These are phyloP conservation scores for Globisporangium uncinulatum DNA, from an alignment of 352 stramenopile species.

Conservation along the genomic window DNA sequence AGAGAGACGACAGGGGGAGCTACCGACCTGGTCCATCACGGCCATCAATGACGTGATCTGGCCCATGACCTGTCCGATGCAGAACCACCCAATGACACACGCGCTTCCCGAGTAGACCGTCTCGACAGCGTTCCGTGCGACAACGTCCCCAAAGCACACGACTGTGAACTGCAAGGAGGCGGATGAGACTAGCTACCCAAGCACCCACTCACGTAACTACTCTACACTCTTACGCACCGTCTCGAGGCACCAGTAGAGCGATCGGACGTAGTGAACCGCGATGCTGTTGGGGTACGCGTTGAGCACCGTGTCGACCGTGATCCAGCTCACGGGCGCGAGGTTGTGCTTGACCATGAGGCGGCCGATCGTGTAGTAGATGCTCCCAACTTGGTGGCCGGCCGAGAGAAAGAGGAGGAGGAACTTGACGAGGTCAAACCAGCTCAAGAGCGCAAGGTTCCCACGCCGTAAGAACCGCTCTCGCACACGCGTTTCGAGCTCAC, in stretches of 20 bases:
- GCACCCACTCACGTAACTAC: too few relatives aligned
- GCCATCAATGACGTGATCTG: constrained; percentile 21
- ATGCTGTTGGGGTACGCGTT: constrained; percentile 11
- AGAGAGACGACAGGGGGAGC: too few relatives aligned
- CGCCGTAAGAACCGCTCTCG: constrained; percentile 8
- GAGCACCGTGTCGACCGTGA: constrained; percentile 14
- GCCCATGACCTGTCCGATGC: constrained; percentile 22
- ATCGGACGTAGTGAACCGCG: constrained; percentile 16
- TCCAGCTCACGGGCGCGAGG: constrained; percentile 15
- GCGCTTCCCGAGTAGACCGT: constrained; percentile 13
- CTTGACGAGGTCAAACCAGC: constrained; percentile 20
- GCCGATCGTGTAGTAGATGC: constrained; percentile 20
- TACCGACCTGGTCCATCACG: constrained; percentile 14
- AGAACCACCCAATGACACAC: constrained; percentile 21
- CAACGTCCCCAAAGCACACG: constrained; percentile 21
- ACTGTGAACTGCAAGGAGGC: constrained; percentile 16
- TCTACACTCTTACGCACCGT: constrained; percentile 10
- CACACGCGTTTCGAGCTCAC: constrained; percentile 13
- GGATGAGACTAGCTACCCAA: too few relatives aligned
- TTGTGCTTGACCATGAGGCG: constrained; percentile 14
- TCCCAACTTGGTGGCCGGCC: constrained; percentile 16
- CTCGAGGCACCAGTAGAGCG: constrained; percentile 21
- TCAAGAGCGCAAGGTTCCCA: constrained; percentile 7
- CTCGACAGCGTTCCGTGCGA: constrained; percentile 15
- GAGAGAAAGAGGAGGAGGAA: constrained; percentile 24